phyloP scores from a whole-genome alignment of 1,139 yeast genomes.

The Debaryomyces fabryi region DNA sequence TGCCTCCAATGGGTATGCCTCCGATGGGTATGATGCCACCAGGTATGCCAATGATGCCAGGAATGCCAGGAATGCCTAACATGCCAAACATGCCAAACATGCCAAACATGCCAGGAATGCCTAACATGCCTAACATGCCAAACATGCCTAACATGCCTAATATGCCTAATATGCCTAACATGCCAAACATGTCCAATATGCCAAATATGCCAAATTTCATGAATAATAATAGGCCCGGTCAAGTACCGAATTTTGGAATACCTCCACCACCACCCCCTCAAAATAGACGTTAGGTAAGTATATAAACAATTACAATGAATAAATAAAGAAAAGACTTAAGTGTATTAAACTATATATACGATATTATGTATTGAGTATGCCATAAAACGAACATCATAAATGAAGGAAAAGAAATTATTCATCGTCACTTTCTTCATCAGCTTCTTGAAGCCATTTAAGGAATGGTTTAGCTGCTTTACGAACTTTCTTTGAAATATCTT shows the following conservation, averaged over 20 bases:
- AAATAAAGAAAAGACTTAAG: background rate
- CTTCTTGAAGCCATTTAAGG: conserved; percentile 91
- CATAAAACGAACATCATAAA: background rate
- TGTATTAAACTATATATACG: conserved; percentile 3
- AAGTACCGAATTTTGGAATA: conserved; percentile 9
- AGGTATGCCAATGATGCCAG: conserved; percentile 25
- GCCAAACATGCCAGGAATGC: conserved; percentile 18
- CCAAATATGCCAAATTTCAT: conserved; percentile 20
- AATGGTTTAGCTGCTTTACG: conserved; percentile 97
- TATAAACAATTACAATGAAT: background rate
- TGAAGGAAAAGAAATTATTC: conserved; percentile 32
- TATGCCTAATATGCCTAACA: conserved; percentile 17
- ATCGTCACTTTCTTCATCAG: conserved; percentile 73
- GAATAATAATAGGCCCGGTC: conserved; percentile 10
- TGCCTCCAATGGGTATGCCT: conserved; percentile 26
- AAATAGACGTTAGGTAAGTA: conserved; percentile 8
- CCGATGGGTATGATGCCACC: conserved; percentile 27
- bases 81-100: conserved; percentile 19
- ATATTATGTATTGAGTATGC: conserved; percentile 7
- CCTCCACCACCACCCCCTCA: conserved; percentile 24
- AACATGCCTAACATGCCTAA: conserved; percentile 21
- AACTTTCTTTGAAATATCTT: conserved; percentile 89
- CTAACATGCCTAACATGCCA: conserved; percentile 19
- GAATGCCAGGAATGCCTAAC: conserved; percentile 24
- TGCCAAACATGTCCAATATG: conserved; percentile 14